phyloP scores from a whole-genome alignment of 331 rosid species.

The Quercus phellos region DNA sequence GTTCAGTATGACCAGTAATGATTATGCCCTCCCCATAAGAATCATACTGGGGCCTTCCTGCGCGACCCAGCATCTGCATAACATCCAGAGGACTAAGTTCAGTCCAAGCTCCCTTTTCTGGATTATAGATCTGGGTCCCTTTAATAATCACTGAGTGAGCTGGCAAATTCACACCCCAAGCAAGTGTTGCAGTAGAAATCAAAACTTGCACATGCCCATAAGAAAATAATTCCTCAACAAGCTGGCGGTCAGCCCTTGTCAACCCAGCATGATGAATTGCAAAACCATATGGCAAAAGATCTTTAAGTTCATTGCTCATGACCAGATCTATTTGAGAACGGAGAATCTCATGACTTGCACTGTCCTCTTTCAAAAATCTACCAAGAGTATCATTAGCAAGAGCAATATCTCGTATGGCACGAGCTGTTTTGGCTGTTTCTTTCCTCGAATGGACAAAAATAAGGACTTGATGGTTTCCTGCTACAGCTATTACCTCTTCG shows the following conservation, averaged over 20 bases:
- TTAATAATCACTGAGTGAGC: slow-evolving; percentile 89
- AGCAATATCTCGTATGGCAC: slow-evolving; percentile 85
- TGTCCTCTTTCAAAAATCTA: slow-evolving; percentile 87
- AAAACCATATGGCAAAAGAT: slow-evolving; percentile 91
- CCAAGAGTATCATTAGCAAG: slow-evolving; percentile 95
- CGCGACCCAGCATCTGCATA: slow-evolving; percentile 98
- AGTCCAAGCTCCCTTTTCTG: slow-evolving; percentile 97
- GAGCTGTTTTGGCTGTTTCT: slow-evolving; percentile 96
- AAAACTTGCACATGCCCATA: slow-evolving; percentile 93
- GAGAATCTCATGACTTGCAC: slow-evolving; percentile 96
- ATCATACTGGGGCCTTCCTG: slow-evolving; percentile 93
- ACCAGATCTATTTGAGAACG: slow-evolving; percentile 93
- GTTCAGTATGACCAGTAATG: slow-evolving; percentile 79
- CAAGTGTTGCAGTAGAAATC: slow-evolving; percentile 96
- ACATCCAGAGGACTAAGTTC: slow-evolving; percentile 90
- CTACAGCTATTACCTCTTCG: slow-evolving; percentile 83
- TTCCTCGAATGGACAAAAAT: slow-evolving; percentile 94
- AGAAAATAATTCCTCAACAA: slow-evolving; percentile 94
- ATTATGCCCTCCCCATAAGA: slow-evolving; percentile 86
- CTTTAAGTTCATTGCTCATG: slow-evolving; percentile 91
- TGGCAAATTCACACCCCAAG: slow-evolving; percentile 99
- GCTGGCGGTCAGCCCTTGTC: slow-evolving; percentile 86
- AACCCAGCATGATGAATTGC: slow-evolving; percentile 97
- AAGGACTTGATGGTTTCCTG: slow-evolving; percentile 94
- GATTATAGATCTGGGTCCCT: slow-evolving; percentile 90